Evolutionary conservation across 2,329 filamentous ascomycete genomes (phyloP).

Genomic region (Exophiala sp.): DNA sequence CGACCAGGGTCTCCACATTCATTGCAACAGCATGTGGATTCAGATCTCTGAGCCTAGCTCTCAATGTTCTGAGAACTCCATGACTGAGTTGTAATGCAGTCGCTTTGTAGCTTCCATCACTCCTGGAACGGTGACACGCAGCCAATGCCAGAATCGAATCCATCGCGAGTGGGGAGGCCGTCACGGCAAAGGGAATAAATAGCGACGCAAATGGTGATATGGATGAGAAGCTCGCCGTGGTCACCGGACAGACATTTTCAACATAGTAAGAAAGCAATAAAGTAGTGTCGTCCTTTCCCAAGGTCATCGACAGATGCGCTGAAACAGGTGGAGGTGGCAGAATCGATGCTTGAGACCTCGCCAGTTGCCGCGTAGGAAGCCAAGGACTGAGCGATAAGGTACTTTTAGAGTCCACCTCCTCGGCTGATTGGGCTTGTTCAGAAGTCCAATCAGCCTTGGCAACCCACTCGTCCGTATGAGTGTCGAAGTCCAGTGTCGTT

Average conservation of each 20-base stretch:
- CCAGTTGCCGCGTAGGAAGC: neutral
- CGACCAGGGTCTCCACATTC: slow-evolving; percentile 33
- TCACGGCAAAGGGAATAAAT: slow-evolving; percentile 12
- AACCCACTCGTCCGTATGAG: neutral
- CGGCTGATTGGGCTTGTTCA: neutral
- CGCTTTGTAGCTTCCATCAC: slow-evolving; percentile 4
- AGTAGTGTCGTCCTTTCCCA: neutral
- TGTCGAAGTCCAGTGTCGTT: neutral
- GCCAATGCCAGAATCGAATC: slow-evolving; percentile 12
- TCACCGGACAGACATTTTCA: slow-evolving; percentile 9
- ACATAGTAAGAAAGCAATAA: slow-evolving; percentile 15
- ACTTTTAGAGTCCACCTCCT: neutral
- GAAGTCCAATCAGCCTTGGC: neutral
- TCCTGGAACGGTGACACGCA: slow-evolving; percentile 12
- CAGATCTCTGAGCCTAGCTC: slow-evolving; percentile 25
- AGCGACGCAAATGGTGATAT: slow-evolving; percentile 9
- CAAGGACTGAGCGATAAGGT: neutral
- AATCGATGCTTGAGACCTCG: neutral
- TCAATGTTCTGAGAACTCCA: slow-evolving; percentile 29
- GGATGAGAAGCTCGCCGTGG: slow-evolving; percentile 3
- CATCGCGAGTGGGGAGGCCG: slow-evolving; percentile 6
- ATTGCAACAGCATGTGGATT: slow-evolving; percentile 20
- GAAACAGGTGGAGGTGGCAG: neutral
- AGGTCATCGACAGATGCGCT: no score
- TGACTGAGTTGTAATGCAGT: slow-evolving; percentile 6